Evolutionary conservation across 2,329 filamentous ascomycete species (phyloP), one percentile per base, ranked within the genome.

Genomic region (Arthrobotrys sinensis): DNA sequence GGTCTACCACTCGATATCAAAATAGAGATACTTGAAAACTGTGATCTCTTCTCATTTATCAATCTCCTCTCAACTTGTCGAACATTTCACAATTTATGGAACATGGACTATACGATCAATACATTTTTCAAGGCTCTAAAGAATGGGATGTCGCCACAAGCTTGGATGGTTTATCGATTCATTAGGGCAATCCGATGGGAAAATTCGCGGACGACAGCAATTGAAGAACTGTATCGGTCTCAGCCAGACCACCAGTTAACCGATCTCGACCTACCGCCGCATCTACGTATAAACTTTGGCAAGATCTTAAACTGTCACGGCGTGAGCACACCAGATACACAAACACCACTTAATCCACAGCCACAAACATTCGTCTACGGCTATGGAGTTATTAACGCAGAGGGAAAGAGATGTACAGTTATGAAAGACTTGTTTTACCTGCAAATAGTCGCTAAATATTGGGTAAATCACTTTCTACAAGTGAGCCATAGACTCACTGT

Each of bases 21-120:
- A 8, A 19, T 60, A 5, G 53, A 60, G 21, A 60, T 60, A 7
- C 53, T 60, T 1, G 53, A 32, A 32, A n/a, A 19, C 8, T 40
- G 32, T 12, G 32, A 38, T 14, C n/a, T 60, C 3, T 14, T 11
- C 1, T 40, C 53, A 12, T 60, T 60, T 19, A 40, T 40, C 10
- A 60, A 19, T 24, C n/a, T 60, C 3, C 32, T 60, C 7, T 60
- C 53, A 19, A 60, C 53, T 12, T 60, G 53, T 40, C 53, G 19
- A 4, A 3, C 5, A 4, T 34, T 60, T 2, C n/a, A 60, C n/a
- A 7, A 4, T 8, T 4, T 60, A 21, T 60, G 48, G 48, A 8
- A n/a, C 3, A 14, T 24, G 3, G 24, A 2, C 1, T 14, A 21
- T n/a, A 14, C 24, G 11, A 14, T 34, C 2, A 21, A 4, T 11